Percentiles rank a stretch among this genome's conserved stretches.
phyloP scores from a whole-genome alignment of 2,329 filamentous ascomycete genomes.

The Chaetothyriales sp. region DNA sequence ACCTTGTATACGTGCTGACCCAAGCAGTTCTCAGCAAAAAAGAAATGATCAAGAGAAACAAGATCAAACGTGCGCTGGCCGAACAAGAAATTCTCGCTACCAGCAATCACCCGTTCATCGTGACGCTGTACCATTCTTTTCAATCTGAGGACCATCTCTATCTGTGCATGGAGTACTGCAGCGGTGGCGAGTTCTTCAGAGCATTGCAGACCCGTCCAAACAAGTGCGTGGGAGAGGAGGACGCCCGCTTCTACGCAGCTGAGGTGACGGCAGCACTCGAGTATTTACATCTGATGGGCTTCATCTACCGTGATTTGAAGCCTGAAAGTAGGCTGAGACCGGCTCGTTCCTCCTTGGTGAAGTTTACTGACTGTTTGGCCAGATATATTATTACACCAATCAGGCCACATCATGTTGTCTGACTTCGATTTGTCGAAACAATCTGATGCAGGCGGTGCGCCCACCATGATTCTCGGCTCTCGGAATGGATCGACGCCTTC shows the following conservation, averaged over 20 bases:
- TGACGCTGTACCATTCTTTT: slow-evolving; percentile 96
- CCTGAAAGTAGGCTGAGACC: slow-evolving; percentile 63
- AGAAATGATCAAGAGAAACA: slow-evolving; percentile 99
- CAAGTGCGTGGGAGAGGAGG: slow-evolving; percentile 93
- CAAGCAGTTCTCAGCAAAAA: slow-evolving; percentile 84
- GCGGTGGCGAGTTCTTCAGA: slow-evolving; percentile 94
- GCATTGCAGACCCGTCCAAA: slow-evolving; percentile 90
- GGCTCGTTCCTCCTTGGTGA: slow-evolving; percentile 1
- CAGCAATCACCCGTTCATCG: slow-evolving; percentile 97
- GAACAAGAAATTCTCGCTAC: slow-evolving; percentile 97
- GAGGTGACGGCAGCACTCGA: slow-evolving; percentile 94
- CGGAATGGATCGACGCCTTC: slow-evolving; percentile 75
- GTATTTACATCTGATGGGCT: slow-evolving; percentile 96
- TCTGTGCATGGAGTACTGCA: slow-evolving; percentile 99
- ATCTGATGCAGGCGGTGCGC: slow-evolving; percentile 85
- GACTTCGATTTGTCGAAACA: slow-evolving; percentile 98
- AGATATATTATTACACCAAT: slow-evolving; percentile 97
- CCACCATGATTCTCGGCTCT: slow-evolving; percentile 84
- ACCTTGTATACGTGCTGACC: slow-evolving; percentile 18
- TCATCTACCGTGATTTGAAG: slow-evolving; percentile 96
- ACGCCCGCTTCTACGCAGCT: slow-evolving; percentile 90
- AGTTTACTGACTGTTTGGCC: slow-evolving; percentile 25
- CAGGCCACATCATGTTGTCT: slow-evolving; percentile 98
- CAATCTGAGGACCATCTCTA: slow-evolving; percentile 98
- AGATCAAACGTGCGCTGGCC: slow-evolving; percentile 94